These are phyloP conservation scores for Meyerozyma athensensis DNA, from an alignment of 1,139 yeast species.

Conservation along the genomic window DNA sequence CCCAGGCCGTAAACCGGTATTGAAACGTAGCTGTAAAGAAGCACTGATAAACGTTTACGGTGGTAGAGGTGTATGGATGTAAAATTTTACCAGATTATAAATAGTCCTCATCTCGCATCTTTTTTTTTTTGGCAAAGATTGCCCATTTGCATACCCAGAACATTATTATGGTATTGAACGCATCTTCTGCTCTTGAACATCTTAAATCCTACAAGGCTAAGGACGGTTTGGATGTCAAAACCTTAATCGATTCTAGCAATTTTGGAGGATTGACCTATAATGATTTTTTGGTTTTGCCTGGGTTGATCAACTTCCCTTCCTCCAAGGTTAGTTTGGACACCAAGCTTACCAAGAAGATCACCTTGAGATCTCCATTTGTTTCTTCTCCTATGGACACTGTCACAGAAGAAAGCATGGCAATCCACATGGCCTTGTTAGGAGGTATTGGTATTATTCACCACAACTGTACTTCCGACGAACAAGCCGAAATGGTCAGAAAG, in stretches of 20 bases:
- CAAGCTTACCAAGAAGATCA: slow-evolving; percentile 83
- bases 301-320: slow-evolving; percentile 87
- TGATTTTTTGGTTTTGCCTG: slow-evolving; percentile 93
- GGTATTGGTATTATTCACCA: slow-evolving; percentile 99
- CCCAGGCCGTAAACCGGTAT: too few relatives aligned
- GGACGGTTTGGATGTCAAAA: slow-evolving; percentile 83
- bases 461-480: slow-evolving; percentile 94
- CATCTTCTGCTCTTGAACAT: slow-evolving; percentile 62
- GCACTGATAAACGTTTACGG: too few relatives aligned
- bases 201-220: slow-evolving; percentile 60
- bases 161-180: slow-evolving; percentile 41
- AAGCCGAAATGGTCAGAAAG: slow-evolving; percentile 96
- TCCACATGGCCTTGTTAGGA: slow-evolving; percentile 96
- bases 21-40: too few relatives aligned
- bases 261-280: slow-evolving; percentile 98
- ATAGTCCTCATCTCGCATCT: slow-evolving; percentile 10
- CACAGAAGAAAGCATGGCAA: slow-evolving; percentile 96
- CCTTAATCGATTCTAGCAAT: slow-evolving; percentile 81
- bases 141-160: slow-evolving; percentile 22
- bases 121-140: slow-evolving; percentile 43
- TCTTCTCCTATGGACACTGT: slow-evolving; percentile 99
- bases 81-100: slow-evolving; percentile 2
- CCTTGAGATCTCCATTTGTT: slow-evolving; percentile 89
- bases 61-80: slow-evolving; percentile 2
- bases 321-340: slow-evolving; percentile 73